phyloP scores from a whole-genome alignment of 805 yeast species.

The Metschnikowia peoriensis region DNA sequence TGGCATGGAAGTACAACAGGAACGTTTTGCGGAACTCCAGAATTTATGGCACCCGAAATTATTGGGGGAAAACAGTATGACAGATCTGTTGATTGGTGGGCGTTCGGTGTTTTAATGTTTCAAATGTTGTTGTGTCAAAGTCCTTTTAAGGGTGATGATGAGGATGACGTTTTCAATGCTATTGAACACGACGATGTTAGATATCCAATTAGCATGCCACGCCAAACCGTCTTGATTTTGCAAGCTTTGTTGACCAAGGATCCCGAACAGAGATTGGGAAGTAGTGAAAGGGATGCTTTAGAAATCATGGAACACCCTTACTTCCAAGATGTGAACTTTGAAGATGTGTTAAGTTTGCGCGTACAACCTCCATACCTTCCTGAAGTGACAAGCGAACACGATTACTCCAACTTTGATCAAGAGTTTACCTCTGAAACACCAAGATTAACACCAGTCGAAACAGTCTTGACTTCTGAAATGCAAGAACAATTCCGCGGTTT shows the following conservation, averaged over 20 bases:
- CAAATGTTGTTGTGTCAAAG: constrained; percentile 96
- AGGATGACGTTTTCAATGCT: constrained; percentile 95
- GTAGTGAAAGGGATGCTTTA: constrained; percentile 82
- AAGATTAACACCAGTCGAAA: constrained; percentile 89
- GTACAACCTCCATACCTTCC: constrained; percentile 91
- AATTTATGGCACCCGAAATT: constrained; percentile 98
- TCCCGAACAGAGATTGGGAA: constrained; percentile 79
- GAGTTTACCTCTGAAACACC: constrained; percentile 95
- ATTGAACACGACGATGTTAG: constrained; percentile 94
- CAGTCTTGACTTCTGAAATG: constrained; percentile 77
- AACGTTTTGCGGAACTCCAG: constrained; percentile 99
- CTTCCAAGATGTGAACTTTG: constrained; percentile 86
- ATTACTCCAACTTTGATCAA: constrained; percentile 88
- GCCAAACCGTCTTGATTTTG: constrained; percentile 90
- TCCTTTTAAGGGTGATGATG: constrained; percentile 96
- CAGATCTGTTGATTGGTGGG: constrained; percentile 99
- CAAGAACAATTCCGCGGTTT: constrained; percentile 98
- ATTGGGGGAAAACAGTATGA: constrained; percentile 89
- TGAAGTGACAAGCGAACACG: constrained; percentile 81
- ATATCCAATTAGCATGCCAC: constrained; percentile 96
- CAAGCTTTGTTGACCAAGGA: constrained; percentile 90
- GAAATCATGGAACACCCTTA: constrained; percentile 97
- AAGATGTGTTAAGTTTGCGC: constrained; percentile 68
- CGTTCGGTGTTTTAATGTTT: constrained; percentile 92
- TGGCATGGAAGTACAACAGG: constrained; percentile 81